Conservation (phyloP, 257 asterid genomes). For the Solanum pinnatisectum region DNA sequence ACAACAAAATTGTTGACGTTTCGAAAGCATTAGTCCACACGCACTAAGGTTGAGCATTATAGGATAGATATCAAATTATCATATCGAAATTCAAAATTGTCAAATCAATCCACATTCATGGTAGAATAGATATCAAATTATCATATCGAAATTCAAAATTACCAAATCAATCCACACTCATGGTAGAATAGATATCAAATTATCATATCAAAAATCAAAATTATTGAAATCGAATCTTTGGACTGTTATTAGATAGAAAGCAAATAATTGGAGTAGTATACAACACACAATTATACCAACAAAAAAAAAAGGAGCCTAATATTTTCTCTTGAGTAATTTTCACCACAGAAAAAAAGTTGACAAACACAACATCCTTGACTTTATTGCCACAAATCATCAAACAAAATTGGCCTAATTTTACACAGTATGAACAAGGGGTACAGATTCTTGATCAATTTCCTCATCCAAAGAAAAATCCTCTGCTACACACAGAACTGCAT, state of each 20-base stretch:
- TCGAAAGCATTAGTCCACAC: neutral
- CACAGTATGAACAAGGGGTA: neutral
- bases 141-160: too few relatives aligned
- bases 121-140: too few relatives aligned
- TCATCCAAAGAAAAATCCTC: constrained; percentile 11
- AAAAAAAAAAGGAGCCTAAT: neutral
- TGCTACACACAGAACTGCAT: constrained; percentile 33
- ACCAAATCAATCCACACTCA: too few relatives aligned
- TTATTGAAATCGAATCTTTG: too few relatives aligned
- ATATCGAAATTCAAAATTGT: too few relatives aligned
- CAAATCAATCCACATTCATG: too few relatives aligned
- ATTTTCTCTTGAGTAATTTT: too few relatives aligned
- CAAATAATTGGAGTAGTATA: too few relatives aligned
- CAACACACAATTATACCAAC: neutral
- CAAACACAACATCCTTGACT: neutral
- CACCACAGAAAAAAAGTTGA: neutral
- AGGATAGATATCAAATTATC: too few relatives aligned
- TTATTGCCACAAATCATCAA: neutral
- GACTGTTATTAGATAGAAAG: too few relatives aligned
- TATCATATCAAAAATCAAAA: too few relatives aligned
- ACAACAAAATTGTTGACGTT: neutral
- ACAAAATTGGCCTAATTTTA: neutral
- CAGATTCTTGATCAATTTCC: neutral
- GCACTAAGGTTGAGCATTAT: neutral
- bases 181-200: too few relatives aligned